A percentile compares a stretch with the other conserved stretches of the same genome.
Conservation (phyloP, 1,284 basidiomycete genomes). For the Ceratobasidium sp. region DNA sequence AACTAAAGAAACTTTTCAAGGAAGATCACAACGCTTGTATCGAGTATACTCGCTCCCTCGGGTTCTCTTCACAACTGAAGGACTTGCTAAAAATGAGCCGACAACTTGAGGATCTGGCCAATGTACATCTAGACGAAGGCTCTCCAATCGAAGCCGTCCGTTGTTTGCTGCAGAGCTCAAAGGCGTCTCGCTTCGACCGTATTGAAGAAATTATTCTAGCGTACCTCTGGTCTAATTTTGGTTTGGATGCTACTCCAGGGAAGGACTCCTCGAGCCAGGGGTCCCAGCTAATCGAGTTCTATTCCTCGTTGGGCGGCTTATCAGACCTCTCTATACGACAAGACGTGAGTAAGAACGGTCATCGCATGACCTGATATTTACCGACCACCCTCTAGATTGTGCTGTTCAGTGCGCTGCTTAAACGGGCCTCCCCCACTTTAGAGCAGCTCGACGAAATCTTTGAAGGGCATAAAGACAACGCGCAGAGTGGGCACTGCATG, state of each 20-base stretch:
- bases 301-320: background rate
- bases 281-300: background rate
- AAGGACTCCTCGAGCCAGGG: background rate
- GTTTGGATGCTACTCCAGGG: constrained; percentile 9
- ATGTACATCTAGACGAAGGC: constrained; percentile 26
- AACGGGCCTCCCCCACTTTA: background rate
- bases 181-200: background rate
- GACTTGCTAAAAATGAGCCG: constrained; percentile 22
- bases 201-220: constrained; percentile 5
- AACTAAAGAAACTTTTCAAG: constrained; percentile 16
- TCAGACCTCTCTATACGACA: background rate
- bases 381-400: background rate
- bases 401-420: background rate
- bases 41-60: constrained; percentile 24
- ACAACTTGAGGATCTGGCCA: constrained; percentile 25
- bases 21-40: constrained; percentile 22
- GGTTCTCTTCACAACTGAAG: constrained; percentile 18
- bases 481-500: background rate
- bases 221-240: constrained; percentile 25
- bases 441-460: background rate
- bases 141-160: constrained; percentile 11
- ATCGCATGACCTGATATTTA: background rate
- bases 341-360: background rate
- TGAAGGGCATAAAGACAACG: no score
- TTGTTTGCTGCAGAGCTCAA: constrained; percentile 9